Evolutionary conservation across 108 stramenopile species (phyloP), one percentile per base, ranked within the genome.

Genomic region (Conticribra guillardii): DNA sequence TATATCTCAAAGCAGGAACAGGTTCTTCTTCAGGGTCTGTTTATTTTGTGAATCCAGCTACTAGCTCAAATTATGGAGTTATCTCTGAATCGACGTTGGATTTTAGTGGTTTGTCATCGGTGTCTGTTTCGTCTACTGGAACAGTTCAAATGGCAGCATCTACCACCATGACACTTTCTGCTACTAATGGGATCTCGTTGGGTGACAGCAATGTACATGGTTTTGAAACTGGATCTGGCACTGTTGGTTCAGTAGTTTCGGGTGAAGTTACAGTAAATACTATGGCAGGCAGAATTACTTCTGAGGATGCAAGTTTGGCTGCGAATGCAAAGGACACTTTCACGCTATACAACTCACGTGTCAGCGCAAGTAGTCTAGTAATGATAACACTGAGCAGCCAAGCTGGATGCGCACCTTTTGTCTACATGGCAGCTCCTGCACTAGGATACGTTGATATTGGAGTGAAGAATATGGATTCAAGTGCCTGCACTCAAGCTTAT

Each of bases 201-300:
- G 74, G 74, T 32, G 74, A 75, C 18, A 69, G 74, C 46, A 34
- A 75, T 54, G 59, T 75, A 44, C 60, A 16, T 54, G 59, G 74
- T 22, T 75, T 54, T 75, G 74, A 75, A 47, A 75, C 56, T 31
- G 67, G 67, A 0, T 56, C 74, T 53, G 67, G 59, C 9, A 75
- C 67, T 27, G 74, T 75, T 19, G 74, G 74, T 27, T 22, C 57
- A 15, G 28, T 54, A 4, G 67, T 66, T 28, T 41, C 74, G 0
- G 67, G 67, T 29, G 74, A 75, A 60, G 41, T 75, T 3, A 60
- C 27, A 18, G 17, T 75, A 19, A 67, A 75, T 47, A 53, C 28
- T 7, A 75, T 75, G 67, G 48, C 67, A 29, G 73, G 73, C 1
- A 60, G 23, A 31, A 60, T 74, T 53, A 74, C 67, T 0, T 74